Evolutionary conservation across 805 yeast genomes (phyloP), one percentile per base, ranked within the genome.

Genomic region (Ogataea glucozyma): DNA sequence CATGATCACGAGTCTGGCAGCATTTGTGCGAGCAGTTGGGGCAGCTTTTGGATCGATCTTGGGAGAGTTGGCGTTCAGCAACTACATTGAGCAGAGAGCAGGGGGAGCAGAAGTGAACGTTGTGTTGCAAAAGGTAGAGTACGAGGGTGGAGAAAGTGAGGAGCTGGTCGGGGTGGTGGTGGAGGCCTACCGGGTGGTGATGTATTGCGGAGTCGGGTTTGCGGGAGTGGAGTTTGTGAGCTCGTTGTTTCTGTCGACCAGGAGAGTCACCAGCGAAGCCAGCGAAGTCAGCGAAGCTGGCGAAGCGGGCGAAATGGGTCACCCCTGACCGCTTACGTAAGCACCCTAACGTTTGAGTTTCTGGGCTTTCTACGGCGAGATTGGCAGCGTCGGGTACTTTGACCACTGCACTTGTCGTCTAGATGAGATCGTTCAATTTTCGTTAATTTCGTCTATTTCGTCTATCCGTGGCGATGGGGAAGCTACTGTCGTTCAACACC

Each of bases 1-100:
- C 41, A 58, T 77, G 54, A 67, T 76, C 2, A 76, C 82, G 3
- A 62, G 78, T 2, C 60, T 72, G 41, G 48, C 75, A 32, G 67
- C 71, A 40, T 76, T 75, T 53, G 49, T 59, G 11, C 68, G 82
- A 48, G 61, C 75, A 0, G 48, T 76, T 16, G 78, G 79, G 14
- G 74, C 78, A 29, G 67, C 80, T 1, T 38, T 76, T 19, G 73
- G 78, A 14, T 66, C 77, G 2, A 66, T 64, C 29, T 57, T 73
- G 18, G 70, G 73, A 2, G 73, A 70, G 46, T 62, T 72, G 17
- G 66, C 67, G 6, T 71, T 71, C 50, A 52, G 29, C 13, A 41
- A 46, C 22, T 45, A 36, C 32, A 41, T 47, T 10, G 26, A 41
- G 18, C 17, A 43, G 11, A 21, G 50, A 4, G 24, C 46, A 4